Evolutionary conservation across 2,329 filamentous ascomycete species (phyloP), one percentile per base, ranked within the genome.

Genomic region (Ramichloridium luteum): DNA sequence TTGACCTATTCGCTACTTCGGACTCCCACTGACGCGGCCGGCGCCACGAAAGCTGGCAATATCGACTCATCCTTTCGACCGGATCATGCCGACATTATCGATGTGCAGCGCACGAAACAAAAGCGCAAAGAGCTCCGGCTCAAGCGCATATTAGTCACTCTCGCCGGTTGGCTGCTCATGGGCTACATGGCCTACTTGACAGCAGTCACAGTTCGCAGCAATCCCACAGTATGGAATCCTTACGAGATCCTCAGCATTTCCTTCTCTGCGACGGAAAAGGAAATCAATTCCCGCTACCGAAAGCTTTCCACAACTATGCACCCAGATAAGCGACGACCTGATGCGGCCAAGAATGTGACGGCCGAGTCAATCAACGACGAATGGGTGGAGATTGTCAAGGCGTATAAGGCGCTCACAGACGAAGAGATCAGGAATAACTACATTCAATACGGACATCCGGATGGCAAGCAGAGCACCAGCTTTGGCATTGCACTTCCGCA

Each of bases 371-470:
- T 96, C 48, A 98, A 90, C 59, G 70, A 86, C 38, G 70, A 77
- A 56, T 98, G 90, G 63, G 85, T 96, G 35, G 86, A 96, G 53
- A 73, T 96, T 49, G 90, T 84, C 46, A 98, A 98, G 65, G 90
- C 90, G 5, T 98, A 94, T 70, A 93, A 98, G 61, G 80, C 90
- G 3, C 72, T 98, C 29, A 98, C 92, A 4, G 90, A 98, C 53
- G 92, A 98, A 61, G 90, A 96, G 25, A 72, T 96, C 39, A 81
- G 90, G 52, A 93, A 93, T 62, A 98, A 98, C 65, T 98, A 82
- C 59, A 77, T 93, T 32, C 81, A 93, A 57, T 98, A 80, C 51
- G 90, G 90, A 34, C 85, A 98, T 57, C 90, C 90, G 5, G 90
- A 98, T 55, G 90, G 90, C 54, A 96, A 94, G 69, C 90, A 98